A percentile compares a stretch with the other conserved stretches of the same genome.
These are phyloP conservation scores for Ogataea dorogensis DNA, from an alignment of 805 yeast genomes.

Conservation along the genomic window DNA sequence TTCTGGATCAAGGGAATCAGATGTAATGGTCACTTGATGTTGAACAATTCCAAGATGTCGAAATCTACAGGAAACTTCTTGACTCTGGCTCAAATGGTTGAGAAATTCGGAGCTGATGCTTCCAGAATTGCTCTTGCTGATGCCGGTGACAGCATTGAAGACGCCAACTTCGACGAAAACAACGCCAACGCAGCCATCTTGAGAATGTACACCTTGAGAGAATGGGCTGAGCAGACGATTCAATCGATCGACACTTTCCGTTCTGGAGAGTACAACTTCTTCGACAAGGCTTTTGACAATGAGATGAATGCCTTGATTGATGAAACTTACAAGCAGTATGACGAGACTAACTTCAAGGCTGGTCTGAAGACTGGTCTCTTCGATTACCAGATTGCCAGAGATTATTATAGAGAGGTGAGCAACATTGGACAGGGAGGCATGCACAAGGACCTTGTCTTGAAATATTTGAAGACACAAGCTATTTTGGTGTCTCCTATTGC, in stretches of 20 bases:
- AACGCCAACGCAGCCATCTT: conserved; percentile 97
- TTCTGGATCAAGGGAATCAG: conserved; percentile 95
- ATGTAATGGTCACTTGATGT: conserved; percentile 90
- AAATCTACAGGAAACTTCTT: conserved; percentile 96
- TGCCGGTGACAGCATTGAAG: conserved; percentile 97
- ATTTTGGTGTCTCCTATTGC: conserved; percentile 87
- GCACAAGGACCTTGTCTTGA: conserved; percentile 79
- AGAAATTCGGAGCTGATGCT: conserved; percentile 96
- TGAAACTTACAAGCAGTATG: conserved; percentile 69
- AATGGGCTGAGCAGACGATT: conserved; percentile 86
- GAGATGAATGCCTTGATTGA: conserved; percentile 85
- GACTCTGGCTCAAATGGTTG: conserved; percentile 80
- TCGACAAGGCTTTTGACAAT: conserved; percentile 87
- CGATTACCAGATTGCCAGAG: conserved; percentile 93
- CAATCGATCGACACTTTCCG: conserved; percentile 52
- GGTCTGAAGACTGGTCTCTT: conserved; percentile 90
- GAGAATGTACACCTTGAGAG: conserved; percentile 87
- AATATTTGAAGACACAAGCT: conserved; percentile 84
- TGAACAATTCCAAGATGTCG: conserved; percentile 97
- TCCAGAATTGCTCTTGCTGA: conserved; percentile 96
- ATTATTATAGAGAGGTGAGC: conserved; percentile 86
- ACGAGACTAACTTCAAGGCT: conserved; percentile 73
- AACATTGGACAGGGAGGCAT: conserved; percentile 51
- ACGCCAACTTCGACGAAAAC: conserved; percentile 95
- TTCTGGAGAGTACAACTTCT: conserved; percentile 61